These are phyloP conservation scores for Volvox carteri DNA, from an alignment of 163 green algal genomes.

Conservation along the genomic window DNA sequence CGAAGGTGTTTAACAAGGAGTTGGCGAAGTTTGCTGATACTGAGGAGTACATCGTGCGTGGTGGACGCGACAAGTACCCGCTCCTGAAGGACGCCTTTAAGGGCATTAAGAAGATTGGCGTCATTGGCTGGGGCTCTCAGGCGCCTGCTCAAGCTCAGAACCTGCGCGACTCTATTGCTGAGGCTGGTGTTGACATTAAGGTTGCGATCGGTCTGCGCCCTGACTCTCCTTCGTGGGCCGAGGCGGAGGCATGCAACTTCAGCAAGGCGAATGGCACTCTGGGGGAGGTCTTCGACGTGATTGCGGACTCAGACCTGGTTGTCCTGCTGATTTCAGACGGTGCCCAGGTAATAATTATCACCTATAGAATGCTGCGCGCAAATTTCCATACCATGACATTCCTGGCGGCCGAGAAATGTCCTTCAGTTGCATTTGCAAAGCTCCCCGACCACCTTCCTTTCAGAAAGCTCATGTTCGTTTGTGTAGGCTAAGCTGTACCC, in stretches of 20 bases:
- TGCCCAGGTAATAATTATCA: constrained; percentile 90
- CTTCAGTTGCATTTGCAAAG: too few relatives aligned
- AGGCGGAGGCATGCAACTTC: constrained; percentile 94
- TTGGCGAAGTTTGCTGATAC: constrained; percentile 77
- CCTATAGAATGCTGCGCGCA: too few relatives aligned
- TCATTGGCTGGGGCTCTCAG: constrained; percentile 99
- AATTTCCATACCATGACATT: not conserved
- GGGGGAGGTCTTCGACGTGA: constrained; percentile 96
- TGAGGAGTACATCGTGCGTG: constrained; percentile 95
- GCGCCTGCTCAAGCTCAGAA: constrained; percentile 98
- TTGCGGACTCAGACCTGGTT: constrained; percentile 93
- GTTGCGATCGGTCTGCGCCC: constrained; percentile 94
- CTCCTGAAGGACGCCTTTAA: constrained; percentile 91
- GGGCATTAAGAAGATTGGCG: constrained; percentile 93
- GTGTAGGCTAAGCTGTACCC: constrained; percentile 96
- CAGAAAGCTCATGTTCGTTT: not conserved
- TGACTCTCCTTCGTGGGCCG: constrained; percentile 84
- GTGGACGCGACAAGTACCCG: constrained; percentile 95
- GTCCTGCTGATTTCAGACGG: constrained; percentile 97
- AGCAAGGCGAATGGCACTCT: constrained; percentile 94
- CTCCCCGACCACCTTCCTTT: not conserved
- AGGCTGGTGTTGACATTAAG: constrained; percentile 91
- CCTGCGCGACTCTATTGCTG: constrained; percentile 91
- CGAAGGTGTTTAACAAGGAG: constrained; percentile 90
- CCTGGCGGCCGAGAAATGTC: not conserved